Conservation (phyloP, 352 stramenopile species). For the Phytophthora aleatoria region DNA sequence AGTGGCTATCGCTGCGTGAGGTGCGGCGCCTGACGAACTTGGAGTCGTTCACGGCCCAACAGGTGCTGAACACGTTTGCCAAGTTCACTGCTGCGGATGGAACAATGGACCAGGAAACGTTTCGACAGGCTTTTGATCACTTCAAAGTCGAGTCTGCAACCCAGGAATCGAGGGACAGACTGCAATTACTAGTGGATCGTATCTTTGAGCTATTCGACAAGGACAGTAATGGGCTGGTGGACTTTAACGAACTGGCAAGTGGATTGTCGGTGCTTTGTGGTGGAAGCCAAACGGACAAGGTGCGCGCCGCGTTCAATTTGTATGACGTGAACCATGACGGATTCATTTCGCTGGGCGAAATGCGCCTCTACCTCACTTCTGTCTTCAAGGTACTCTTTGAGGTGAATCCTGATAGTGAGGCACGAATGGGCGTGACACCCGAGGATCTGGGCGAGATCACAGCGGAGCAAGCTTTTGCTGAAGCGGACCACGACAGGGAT, state of each 20-base stretch:
- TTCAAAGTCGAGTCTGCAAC: conserved; percentile 41
- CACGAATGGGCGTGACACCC: conserved; percentile 63
- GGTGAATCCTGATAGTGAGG: conserved; percentile 67
- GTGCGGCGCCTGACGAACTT: conserved; percentile 82
- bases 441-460: conserved; percentile 81
- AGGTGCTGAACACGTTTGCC: conserved; percentile 82
- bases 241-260: conserved; percentile 81
- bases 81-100: conserved; percentile 68
- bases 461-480: conserved; percentile 78
- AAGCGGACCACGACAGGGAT: conserved; percentile 79
- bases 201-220: conserved; percentile 86
- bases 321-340: conserved; percentile 91
- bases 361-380: conserved; percentile 82
- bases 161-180: conserved; percentile 35
- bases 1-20: conserved; percentile 79
- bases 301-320: conserved; percentile 82
- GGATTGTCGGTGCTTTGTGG: conserved; percentile 83
- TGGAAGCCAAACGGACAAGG: conserved; percentile 71
- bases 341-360: conserved; percentile 85
- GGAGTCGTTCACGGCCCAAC: conserved; percentile 62
- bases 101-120: conserved; percentile 69
- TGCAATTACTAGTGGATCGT: conserved; percentile 71
- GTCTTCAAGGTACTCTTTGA: conserved; percentile 91
- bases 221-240: conserved; percentile 79
- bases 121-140: conserved; percentile 64